Evolutionary conservation across 257 asterid genomes (phyloP).

Genomic region (Nicotiana attenuata): DNA sequence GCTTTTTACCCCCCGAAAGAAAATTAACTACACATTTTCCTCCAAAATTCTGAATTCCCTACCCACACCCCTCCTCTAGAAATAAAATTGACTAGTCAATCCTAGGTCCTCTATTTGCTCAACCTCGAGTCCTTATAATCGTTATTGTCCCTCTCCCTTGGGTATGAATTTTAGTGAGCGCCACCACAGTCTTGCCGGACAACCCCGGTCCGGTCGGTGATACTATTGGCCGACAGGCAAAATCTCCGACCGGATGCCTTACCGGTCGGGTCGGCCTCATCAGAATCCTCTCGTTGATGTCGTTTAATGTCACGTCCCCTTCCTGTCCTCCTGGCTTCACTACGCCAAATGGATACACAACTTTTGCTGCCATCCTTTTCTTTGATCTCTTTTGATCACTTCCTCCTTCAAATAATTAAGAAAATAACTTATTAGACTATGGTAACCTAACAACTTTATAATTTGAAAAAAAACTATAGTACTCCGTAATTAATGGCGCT

Average conservation of each 20-base stretch:
- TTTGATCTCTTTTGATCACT: slow-evolving; percentile 27
- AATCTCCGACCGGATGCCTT: slow-evolving; percentile 94
- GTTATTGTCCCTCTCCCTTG: slow-evolving; percentile 95
- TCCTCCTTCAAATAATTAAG: slow-evolving; percentile 20
- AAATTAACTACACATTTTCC: background rate
- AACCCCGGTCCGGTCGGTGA: slow-evolving; percentile 73
- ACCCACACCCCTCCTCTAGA: background rate
- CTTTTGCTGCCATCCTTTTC: slow-evolving; percentile 32
- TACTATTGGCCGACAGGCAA: slow-evolving; percentile 62
- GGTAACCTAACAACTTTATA: too few relatives aligned
- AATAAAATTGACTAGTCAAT: background rate
- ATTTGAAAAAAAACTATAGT: too few relatives aligned
- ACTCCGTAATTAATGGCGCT: too few relatives aligned
- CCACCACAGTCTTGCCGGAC: slow-evolving; percentile 88
- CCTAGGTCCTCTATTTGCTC: slow-evolving; percentile 2
- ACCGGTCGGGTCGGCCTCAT: slow-evolving; percentile 86
- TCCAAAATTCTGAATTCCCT: background rate
- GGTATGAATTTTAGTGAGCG: slow-evolving; percentile 76
- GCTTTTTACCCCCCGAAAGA: background rate
- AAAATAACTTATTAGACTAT: too few relatives aligned
- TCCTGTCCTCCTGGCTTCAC: slow-evolving; percentile 87
- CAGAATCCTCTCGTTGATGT: slow-evolving; percentile 73
- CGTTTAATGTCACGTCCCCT: slow-evolving; percentile 70
- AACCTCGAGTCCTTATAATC: slow-evolving; percentile 68
- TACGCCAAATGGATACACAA: slow-evolving; percentile 77